These are phyloP conservation scores for Quercus wislizeni DNA, from an alignment of 306 rosid species.

Conservation along the genomic window DNA sequence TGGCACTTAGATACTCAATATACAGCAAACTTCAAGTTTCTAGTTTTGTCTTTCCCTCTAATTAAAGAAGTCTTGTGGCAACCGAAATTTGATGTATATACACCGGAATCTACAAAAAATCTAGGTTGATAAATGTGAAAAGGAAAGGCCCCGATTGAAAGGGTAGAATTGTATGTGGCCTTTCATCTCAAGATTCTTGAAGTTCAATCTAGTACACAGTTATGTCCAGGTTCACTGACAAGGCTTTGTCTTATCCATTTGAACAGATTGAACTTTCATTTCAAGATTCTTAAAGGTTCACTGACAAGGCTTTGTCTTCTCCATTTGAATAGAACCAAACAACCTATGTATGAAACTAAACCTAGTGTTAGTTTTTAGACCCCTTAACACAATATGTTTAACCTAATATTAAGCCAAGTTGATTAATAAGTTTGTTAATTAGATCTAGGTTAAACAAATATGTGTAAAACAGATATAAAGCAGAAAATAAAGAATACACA, in stretches of 20 bases:
- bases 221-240: conserved; percentile 45
- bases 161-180: conserved; percentile 33
- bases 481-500: no score
- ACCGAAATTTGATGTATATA: neutral
- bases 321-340: neutral
- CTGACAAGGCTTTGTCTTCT: neutral
- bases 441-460: no score
- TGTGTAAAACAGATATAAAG: no score
- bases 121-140: conserved; percentile 18
- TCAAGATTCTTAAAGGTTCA: conserved; percentile 27
- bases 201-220: conserved; percentile 16
- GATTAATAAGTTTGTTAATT: no score
- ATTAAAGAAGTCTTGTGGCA: neutral
- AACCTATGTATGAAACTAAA: neutral
- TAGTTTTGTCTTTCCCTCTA: neutral
- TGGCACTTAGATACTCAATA: neutral
- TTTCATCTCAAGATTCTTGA: neutral
- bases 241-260: neutral
- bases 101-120: conserved; percentile 19
- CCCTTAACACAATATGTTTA: no score
- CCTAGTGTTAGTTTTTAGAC: no score
- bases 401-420: no score
- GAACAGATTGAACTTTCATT: neutral
- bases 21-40: neutral
- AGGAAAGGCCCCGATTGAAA: neutral